phyloP scores from a whole-genome alignment of 2,329 filamentous ascomycete genomes.

The Talaromyces rugulosus region DNA sequence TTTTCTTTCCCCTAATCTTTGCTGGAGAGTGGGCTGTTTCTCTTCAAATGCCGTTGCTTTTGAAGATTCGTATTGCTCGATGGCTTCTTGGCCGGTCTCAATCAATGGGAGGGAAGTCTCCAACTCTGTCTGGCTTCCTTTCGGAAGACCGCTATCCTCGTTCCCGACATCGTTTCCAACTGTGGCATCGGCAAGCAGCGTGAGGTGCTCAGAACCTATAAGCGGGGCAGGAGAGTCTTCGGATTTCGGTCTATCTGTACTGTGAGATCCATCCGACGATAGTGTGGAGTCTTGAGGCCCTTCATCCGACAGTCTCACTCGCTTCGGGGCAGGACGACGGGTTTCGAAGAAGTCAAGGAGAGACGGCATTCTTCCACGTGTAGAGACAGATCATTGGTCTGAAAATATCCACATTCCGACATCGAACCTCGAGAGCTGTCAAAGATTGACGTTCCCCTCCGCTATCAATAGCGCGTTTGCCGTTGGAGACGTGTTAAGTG shows the following conservation, averaged over 20 bases:
- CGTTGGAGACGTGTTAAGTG: slow-evolving; percentile 19
- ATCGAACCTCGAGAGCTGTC: slow-evolving; percentile 10
- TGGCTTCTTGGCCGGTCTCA: slow-evolving; percentile 64
- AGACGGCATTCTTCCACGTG: slow-evolving; percentile 18
- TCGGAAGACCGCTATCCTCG: slow-evolving; percentile 24
- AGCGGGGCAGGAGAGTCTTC: not conserved
- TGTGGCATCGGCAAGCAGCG: slow-evolving; percentile 33
- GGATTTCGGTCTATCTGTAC: not conserved
- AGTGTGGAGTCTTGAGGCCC: slow-evolving; percentile 1
- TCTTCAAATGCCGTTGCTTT: slow-evolving; percentile 50
- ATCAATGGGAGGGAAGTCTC: slow-evolving; percentile 68
- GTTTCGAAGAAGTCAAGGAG: slow-evolving; percentile 35
- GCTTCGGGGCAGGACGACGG: slow-evolving; percentile 26
- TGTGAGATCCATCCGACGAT: not conserved
- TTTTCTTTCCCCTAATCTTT: slow-evolving; percentile 52
- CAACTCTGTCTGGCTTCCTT: slow-evolving; percentile 57
- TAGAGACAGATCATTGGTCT: not conserved
- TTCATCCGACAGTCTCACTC: slow-evolving; percentile 22
- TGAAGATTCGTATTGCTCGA: slow-evolving; percentile 73
- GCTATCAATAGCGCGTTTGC: slow-evolving; percentile 1
- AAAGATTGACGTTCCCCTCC: not conserved
- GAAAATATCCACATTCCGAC: slow-evolving; percentile 6
- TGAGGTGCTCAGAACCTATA: slow-evolving; percentile 10
- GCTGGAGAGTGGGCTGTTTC: slow-evolving; percentile 40
- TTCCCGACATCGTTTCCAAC: slow-evolving; percentile 25